Evolutionary conservation across 495 filamentous ascomycete species (phyloP), one percentile per base, ranked within the genome.

Genomic region (Aspergillus baeticus): DNA sequence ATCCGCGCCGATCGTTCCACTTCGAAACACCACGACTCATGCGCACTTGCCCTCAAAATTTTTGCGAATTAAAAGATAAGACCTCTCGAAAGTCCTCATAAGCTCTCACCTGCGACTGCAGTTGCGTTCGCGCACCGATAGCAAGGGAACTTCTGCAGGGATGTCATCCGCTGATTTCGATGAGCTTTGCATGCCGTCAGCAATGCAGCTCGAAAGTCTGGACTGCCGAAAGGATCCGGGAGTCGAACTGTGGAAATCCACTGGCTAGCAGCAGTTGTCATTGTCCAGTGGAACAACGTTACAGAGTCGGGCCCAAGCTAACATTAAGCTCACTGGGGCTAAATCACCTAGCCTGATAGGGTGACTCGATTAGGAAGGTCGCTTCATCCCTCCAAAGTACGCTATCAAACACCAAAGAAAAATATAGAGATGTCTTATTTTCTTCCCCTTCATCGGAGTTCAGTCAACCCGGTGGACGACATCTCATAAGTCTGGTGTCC

Each of bases 131-230:
- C 26, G 26, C 8, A 29, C 26, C 8, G 26, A 29, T 29, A 29
- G 26, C 8, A 29, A 4, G 26, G 26, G 26, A 8, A n/a, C n/a
- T 8, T 29, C 26, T 15, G 41, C 7, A 29, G 43, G 22, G 22
- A 46, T 46, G 43, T 5, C 29, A 46, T 35, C 46, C 46, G 46
- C 46, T 21, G 7, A 3, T 11, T 29, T 8, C 42, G 29, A 49
- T 49, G 46, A 49, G 22, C 29, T 37, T 21, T 10, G n/a, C 34
- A 51, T 51, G 36, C 48, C 36, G 48, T 51, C 48, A 51, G 15
- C 45, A 3, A 31, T 15, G 17, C 14, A 13, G n/a, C 6, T 34
- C 43, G 13, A 22, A 29, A 35, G 17, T 17, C 46, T 37, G 3
- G 46, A 37, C 18, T 37, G 33, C 46, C 14, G 41, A 18, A 20